A percentile compares a stretch with the other conserved stretches of the same genome.
Conservation (phyloP, 257 asterid genomes). For the Mentha longifolia region DNA sequence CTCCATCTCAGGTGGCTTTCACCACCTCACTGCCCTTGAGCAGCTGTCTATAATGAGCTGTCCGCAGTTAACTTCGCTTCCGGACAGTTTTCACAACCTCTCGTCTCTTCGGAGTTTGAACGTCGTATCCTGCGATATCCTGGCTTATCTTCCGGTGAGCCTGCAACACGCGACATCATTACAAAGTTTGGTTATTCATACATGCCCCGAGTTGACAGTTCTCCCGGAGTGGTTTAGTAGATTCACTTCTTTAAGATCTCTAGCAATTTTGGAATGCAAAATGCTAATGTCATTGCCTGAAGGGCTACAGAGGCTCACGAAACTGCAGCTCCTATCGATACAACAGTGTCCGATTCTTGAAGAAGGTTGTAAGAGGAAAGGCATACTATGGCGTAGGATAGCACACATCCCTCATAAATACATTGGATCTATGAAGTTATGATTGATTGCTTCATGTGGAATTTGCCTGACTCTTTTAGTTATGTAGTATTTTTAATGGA, state of each 20-base stretch:
- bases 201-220: conserved; percentile 8
- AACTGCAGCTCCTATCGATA: conserved; percentile 10
- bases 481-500: too few species aligned
- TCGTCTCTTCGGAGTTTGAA: conserved; percentile 23
- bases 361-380: background rate
- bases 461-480: too few species aligned
- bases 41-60: conserved; percentile 30
- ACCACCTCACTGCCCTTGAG: conserved; percentile 14
- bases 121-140: conserved; percentile 17
- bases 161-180: conserved; percentile 18
- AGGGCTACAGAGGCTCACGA: background rate
- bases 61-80: conserved; percentile 28
- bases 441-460: background rate
- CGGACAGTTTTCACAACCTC: conserved; percentile 12
- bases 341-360: conserved; percentile 8
- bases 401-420: conserved; percentile 21
- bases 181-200: conserved; percentile 25
- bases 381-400: background rate
- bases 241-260: background rate
- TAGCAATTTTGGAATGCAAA: background rate
- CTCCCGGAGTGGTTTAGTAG: conserved; percentile 27
- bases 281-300: conserved; percentile 4
- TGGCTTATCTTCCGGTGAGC: conserved; percentile 28
- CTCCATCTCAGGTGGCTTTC: conserved; percentile 20
- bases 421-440: conserved; percentile 13